Evolutionary conservation across 768 basidiomycete species (phyloP).

Genomic region (Trametes cubensis): DNA sequence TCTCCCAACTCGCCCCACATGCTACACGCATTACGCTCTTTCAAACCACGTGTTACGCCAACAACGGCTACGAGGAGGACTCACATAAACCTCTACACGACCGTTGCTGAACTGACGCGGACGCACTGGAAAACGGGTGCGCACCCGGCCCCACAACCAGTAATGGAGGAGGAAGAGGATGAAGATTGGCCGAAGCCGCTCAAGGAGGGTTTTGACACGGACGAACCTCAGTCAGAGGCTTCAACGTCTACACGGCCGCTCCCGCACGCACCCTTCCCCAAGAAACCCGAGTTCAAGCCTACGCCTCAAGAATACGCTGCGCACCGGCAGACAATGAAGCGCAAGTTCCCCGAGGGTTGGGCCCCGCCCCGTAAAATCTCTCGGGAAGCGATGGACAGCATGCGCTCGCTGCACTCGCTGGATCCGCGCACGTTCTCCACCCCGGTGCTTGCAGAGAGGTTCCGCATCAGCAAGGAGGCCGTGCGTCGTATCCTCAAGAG

Average conservation of each 20-base stretch:
- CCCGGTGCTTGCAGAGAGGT: constrained; percentile 46
- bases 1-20: background rate
- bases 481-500: constrained; percentile 52
- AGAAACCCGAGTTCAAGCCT: constrained; percentile 21
- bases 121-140: constrained; percentile 30
- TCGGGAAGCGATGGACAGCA: constrained; percentile 53
- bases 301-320: constrained; percentile 32
- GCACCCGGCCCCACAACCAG: constrained; percentile 28
- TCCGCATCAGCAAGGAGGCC: constrained; percentile 54
- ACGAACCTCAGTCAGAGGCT: constrained; percentile 8
- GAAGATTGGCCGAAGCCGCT: constrained; percentile 16
- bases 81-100: constrained; percentile 28
- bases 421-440: constrained; percentile 48
- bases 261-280: constrained; percentile 11
- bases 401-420: constrained; percentile 45
- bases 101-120: constrained; percentile 27
- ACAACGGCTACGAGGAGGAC: constrained; percentile 12
- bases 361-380: constrained; percentile 55
- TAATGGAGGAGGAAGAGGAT: constrained; percentile 21
- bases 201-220: constrained; percentile 11
- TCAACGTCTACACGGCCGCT: constrained; percentile 6
- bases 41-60: background rate
- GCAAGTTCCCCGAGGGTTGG: constrained; percentile 47
- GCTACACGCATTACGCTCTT: constrained; percentile 5
- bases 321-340: constrained; percentile 38